Evolutionary conservation across 139 green algal genomes (phyloP), one percentile per base, ranked within the genome.

Genomic region (Volvox africanus): DNA sequence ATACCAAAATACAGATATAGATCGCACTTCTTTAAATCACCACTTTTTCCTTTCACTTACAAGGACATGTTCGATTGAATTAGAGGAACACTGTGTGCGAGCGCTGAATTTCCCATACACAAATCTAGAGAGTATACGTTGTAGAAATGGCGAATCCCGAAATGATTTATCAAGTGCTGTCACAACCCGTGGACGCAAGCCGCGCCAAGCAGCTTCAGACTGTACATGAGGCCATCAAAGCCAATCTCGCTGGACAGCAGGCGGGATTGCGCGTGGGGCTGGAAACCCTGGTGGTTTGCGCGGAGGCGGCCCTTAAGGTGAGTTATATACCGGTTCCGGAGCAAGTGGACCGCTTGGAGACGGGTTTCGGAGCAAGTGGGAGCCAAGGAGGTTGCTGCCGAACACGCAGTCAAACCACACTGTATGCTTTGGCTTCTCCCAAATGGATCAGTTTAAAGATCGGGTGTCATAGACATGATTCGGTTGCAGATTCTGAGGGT

Each of bases 241-340:
- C 88, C 81, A 92, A 67, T 44, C 79, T 87, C 2, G 24, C 65
- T 9, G 55, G 79, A 2, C 79, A 88, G 77, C 77, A 87, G 65
- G 62, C 88, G 6, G 73, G 78, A 33, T 35, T 37, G 1, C 89
- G 91, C 3, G 85, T 88, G 21, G 93, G 93, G 19, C 88, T 95
- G 33, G 91, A 93, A 37, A 87, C 87, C 24, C 85, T 95, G 26
- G 91, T 95, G 22, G 33, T 91, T 6, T 95, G 93, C 76, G 91
- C 93, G 19, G 93, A 95, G 65, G 85, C 90, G 6, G 93, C 93
- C 1, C 68, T 95, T 9, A 89, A 93, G 91, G 93, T 93, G 84
- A 14, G 55, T 37, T 61, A 67, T 21, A 73, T 6, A 55, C 44
- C 5, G 44, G 44, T 55, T 55, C 9, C 44, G 44, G 44, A 55